These are phyloP conservation scores for Citrus inodora DNA, from an alignment of 345 rosid genomes.

Conservation along the genomic window DNA sequence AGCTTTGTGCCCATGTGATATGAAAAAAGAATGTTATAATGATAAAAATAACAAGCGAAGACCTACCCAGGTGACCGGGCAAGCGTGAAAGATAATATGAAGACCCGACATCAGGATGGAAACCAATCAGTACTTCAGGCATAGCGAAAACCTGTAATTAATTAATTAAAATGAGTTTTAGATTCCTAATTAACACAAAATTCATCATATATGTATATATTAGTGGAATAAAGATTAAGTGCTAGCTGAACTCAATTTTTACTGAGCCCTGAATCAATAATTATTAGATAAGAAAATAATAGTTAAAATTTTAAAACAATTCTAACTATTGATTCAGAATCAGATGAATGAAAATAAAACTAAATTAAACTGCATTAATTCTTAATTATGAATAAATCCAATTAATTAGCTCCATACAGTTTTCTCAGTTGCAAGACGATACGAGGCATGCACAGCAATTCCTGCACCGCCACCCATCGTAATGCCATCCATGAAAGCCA, in stretches of 20 bases:
- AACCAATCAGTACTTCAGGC: slow-evolving; percentile 24
- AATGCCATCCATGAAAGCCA: slow-evolving; percentile 22
- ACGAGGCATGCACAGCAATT: slow-evolving; percentile 20
- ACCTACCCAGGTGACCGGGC: slow-evolving; percentile 20
- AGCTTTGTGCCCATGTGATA: too few relatives aligned
- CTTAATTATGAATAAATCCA: too few relatives aligned
- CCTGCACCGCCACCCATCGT: slow-evolving; percentile 29
- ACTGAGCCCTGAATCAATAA: rapidly evolving
- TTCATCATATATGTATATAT: too few relatives aligned
- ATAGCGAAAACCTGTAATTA: slow-evolving; percentile 15
- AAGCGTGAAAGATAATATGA: slow-evolving; percentile 25
- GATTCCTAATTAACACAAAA: too few relatives aligned
- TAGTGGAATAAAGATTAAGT: too few relatives aligned
- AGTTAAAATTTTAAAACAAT: too few relatives aligned
- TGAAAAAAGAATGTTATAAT: too few relatives aligned
- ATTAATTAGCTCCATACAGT: slow-evolving; percentile 3
- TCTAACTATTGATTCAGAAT: too few relatives aligned
- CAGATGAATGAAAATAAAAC: background rate
- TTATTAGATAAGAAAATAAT: too few relatives aligned
- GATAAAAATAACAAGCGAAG: background rate
- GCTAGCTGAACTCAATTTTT: too few relatives aligned
- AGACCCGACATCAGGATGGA: slow-evolving; percentile 25
- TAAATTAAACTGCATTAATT: background rate
- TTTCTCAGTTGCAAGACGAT: slow-evolving; percentile 20
- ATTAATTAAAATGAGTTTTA: too few relatives aligned